Base-by-base conservation (phyloP, 495 filamentous ascomycete species). In the Talaromyces wortmannii region DNA sequence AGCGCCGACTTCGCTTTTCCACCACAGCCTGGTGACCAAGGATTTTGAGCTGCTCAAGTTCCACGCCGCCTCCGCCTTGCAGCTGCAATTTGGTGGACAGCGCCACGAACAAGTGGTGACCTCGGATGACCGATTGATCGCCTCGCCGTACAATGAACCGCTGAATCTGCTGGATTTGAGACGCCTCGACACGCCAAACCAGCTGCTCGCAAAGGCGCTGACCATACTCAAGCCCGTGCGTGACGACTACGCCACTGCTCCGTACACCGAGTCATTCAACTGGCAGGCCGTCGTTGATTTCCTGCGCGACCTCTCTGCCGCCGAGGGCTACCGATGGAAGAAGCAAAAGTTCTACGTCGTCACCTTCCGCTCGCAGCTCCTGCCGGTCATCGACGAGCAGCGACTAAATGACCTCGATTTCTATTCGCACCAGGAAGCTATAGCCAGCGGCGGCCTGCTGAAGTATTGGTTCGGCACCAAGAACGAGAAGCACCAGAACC, bases 391-490 rank as follows among this genome's bases (percentile, higher is more conserved):
- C 0, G 80, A 88, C 57, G 76, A 78, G 52, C 76, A 78, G 5
- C 72, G 83, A 31, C 72, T 96, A 12, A 79, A 81, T 50, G 72
- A 71, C 15, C 69, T 95, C 55, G 91, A 96, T 66, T 80, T 80
- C 59, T 78, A 80, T 46, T 87, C 89, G 11, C 91, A 95, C 61
- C 74, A 76, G 30, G 90, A 95, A 67, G 91, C 91, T 10, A 83
- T 80, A 5, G 74, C 74, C 33, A 86, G 83, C 59, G 90, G 90
- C 2, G 91, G 91, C n/a, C 76, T 96, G 63, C 71, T 95, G 61
- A 94, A 95, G 81, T 91, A 92, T 71, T 94, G 89, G 89, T 92
- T 88, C 64, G 87, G 87, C 12, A 68, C 66, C 31, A 87, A 87
- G 32, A 80, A 90, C 70, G 73, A 64, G 33, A 66, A 84, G 32